phyloP scores from a whole-genome alignment of 768 basidiomycete species.

The Lactarius tabidus region DNA sequence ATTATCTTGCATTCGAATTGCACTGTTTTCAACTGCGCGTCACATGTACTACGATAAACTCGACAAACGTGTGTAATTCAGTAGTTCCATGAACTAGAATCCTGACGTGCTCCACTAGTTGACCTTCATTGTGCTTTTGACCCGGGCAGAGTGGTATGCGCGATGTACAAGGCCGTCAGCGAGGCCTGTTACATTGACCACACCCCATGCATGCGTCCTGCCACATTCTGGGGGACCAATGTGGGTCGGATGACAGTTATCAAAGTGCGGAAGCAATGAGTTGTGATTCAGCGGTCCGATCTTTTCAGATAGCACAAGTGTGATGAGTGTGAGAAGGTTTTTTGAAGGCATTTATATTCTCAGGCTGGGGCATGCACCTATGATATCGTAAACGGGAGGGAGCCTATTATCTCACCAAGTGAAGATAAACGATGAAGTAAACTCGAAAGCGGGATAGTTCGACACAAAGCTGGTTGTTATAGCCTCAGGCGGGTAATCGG shows the following conservation, averaged over 20 bases:
- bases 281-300: neutral
- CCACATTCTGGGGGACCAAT: constrained; percentile 22
- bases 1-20: neutral
- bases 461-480: no score
- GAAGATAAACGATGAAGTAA: no score
- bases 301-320: neutral
- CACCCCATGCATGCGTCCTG: constrained; percentile 23
- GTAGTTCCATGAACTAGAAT: neutral
- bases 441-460: no score
- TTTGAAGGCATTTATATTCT: no score
- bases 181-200: constrained; percentile 24
- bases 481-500: no score
- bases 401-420: no score
- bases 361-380: no score
- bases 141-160: constrained; percentile 28
- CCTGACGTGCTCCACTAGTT: neutral
- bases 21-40: neutral
- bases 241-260: constrained; percentile 8
- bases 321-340: no score
- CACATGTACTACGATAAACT: neutral
- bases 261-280: neutral
- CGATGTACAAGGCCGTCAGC: constrained; percentile 20
- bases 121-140: constrained; percentile 1
- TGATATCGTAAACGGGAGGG: no score
- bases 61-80: neutral